Base-by-base conservation (phyloP, 768 basidiomycete genomes). In the Trametes gibbosa region DNA sequence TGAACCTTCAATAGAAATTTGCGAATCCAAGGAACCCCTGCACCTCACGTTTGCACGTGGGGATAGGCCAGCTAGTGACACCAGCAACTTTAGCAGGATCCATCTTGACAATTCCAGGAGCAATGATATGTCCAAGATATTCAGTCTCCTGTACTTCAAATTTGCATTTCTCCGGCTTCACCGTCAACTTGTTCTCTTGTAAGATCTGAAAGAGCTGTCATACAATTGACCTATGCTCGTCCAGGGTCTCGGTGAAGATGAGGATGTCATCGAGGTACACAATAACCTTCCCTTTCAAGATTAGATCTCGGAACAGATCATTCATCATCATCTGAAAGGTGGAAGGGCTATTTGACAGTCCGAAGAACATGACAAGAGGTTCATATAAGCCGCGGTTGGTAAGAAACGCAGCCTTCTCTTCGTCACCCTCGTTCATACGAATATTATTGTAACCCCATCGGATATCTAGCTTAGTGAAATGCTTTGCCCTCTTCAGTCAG, bases 231-330 rank as follows among this genome's bases (percentile, higher is more conserved):
- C 58, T 29, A 34, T 73, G 74, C 37, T 69, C 39, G 2, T 67
- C 61, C 0, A 65, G 9, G 47, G 56, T 63, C 0, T 70, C 53
- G 1, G 75, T 72, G 64, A 69, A 78, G 53, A 81, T 73, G 0
- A 80, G 70, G 23, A 78, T 75, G 56, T 79, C 70, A 50, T 79
- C 76, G 17, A 79, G 56, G 56, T 80, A 81, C 0, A 79, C 72
- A 5, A 79, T 65, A 1, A 77, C 67, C 16, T 48, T 34, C 0
- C 69, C 69, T 39, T 64, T 21, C 14, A 64, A 60, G 21, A 77
- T 67, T 52, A 71, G 5, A 46, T 74, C 66, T 5, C 62, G 24
- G 21, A 74, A 63, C 13, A 72, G 60, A 64, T 70, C 60, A 62
- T 71, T 65, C 61, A 68, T 68, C 65, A 69, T 68, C 2, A 23